phyloP scores from a whole-genome alignment of 2,329 filamentous ascomycete genomes.

The Fusarium nurragi region DNA sequence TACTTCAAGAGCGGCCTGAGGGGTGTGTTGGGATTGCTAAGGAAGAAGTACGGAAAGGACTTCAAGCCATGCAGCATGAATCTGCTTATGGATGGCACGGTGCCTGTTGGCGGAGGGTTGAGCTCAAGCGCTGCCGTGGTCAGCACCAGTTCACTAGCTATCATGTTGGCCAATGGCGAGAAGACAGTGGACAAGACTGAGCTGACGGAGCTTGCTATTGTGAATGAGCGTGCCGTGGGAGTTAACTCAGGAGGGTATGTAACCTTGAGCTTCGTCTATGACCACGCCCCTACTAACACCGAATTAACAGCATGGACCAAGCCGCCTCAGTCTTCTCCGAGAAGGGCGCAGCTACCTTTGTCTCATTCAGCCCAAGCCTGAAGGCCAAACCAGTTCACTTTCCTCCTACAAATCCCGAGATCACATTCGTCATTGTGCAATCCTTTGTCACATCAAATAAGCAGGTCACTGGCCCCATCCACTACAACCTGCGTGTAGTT shows the following conservation, averaged over 20 bases:
- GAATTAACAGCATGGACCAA: conserved; percentile 83
- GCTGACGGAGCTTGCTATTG: conserved; percentile 90
- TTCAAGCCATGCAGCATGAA: conserved; percentile 81
- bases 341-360: conserved; percentile 85
- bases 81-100: conserved; percentile 88
- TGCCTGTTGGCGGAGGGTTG: conserved; percentile 90
- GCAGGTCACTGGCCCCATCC: conserved; percentile 88
- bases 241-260: conserved; percentile 93
- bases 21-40: conserved; percentile 81
- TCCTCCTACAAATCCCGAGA: conserved; percentile 80
- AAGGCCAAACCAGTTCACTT: conserved; percentile 81
- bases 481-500: conserved; percentile 96
- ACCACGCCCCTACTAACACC: conserved; percentile 23
- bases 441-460: conserved; percentile 96
- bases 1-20: conserved; percentile 95
- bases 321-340: conserved; percentile 93
- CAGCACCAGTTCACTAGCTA: conserved; percentile 86
- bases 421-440: conserved; percentile 93
- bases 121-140: conserved; percentile 96
- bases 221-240: conserved; percentile 91
- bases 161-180: conserved; percentile 86
- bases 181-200: conserved; percentile 86
- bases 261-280: background rate
- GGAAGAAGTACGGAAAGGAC: conserved; percentile 68
- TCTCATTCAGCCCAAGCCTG: conserved; percentile 85